A percentile compares a stretch with the other conserved stretches of the same genome.
Evolutionary conservation across 2,329 filamentous ascomycete species (phyloP).

Genomic region (Pseudogymnoascus sp.): DNA sequence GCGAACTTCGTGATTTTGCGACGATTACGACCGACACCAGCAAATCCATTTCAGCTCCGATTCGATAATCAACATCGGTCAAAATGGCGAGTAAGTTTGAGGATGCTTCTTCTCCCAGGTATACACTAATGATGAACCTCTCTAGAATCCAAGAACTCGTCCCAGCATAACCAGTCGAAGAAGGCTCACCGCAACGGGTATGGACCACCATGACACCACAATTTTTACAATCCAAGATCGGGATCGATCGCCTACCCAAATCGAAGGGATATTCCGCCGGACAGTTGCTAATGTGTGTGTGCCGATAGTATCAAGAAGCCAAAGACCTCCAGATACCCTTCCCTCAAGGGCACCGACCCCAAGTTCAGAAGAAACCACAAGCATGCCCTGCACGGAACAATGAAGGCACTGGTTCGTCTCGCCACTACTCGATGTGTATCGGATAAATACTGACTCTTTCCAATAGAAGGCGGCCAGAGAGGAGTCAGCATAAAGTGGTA

Average conservation of each 20-base stretch:
- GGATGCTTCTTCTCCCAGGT: not conserved
- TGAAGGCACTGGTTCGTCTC: slow-evolving; percentile 83
- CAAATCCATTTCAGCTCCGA: slow-evolving; percentile 8
- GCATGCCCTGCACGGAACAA: slow-evolving; percentile 98
- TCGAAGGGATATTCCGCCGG: not conserved
- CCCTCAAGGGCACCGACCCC: slow-evolving; percentile 95
- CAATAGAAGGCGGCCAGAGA: slow-evolving; percentile 4
- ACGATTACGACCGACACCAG: slow-evolving; percentile 8
- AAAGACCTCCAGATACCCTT: slow-evolving; percentile 97
- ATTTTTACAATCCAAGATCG: not conserved
- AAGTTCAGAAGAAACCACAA: slow-evolving; percentile 99
- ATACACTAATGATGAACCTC: slow-evolving; percentile 8
- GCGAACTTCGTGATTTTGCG: slow-evolving; percentile 8
- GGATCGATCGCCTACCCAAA: not conserved
- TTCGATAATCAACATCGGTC: slow-evolving; percentile 28
- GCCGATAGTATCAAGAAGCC: slow-evolving; percentile 96
- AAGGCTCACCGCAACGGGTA: slow-evolving; percentile 99
- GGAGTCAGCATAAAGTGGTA: not conserved
- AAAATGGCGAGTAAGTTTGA: slow-evolving; percentile 61
- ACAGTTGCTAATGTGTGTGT: not conserved
- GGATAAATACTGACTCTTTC: not conserved
- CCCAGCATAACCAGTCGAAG: slow-evolving; percentile 95
- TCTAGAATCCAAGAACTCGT: slow-evolving; percentile 99
- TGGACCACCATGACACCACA: slow-evolving; percentile 30
- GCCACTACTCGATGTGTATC: not conserved